These are phyloP conservation scores for Daedaleopsis sinensis DNA, from an alignment of 768 basidiomycete species.

Conservation along the genomic window DNA sequence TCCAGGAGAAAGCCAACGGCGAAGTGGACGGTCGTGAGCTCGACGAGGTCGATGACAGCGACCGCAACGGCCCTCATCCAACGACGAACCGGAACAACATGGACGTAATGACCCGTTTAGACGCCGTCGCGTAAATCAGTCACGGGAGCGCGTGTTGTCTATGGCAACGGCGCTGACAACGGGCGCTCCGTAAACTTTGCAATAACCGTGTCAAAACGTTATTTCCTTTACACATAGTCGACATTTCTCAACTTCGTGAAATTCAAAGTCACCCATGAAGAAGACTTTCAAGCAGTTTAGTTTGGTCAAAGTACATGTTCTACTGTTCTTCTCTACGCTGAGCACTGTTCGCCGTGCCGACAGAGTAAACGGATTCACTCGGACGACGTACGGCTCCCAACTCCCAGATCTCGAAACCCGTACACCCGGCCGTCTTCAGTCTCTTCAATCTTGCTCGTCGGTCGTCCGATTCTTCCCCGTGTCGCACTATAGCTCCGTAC, in stretches of 20 bases:
- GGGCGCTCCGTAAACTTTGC: not conserved
- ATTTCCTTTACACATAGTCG: no score
- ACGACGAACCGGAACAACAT: not conserved
- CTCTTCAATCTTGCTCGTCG: not conserved
- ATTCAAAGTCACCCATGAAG: no score
- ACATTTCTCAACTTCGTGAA: no score
- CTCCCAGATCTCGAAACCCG: constrained; percentile 10
- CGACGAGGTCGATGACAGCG: constrained; percentile 9
- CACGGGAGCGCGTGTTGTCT: constrained; percentile 16
- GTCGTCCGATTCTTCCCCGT: not conserved
- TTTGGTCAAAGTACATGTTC: not conserved
- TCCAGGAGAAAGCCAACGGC: constrained; percentile 6
- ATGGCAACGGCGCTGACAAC: constrained; percentile 13
- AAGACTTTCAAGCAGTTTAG: not conserved
- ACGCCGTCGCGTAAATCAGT: constrained; percentile 16
- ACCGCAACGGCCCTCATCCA: constrained; percentile 5
- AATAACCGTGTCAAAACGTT: no score
- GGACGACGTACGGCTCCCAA: constrained; percentile 12
- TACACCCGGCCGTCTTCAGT: not conserved
- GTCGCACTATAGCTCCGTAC: constrained; percentile 19
- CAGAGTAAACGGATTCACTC: not conserved
- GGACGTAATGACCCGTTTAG: constrained; percentile 9
- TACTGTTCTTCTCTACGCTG: not conserved
- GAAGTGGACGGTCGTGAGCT: constrained; percentile 16
- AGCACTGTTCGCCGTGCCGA: no score